Percentiles rank a stretch among this genome's conserved stretches.
Conservation (phyloP, 1,139 yeast species). For the Fermentozyma sake region DNA sequence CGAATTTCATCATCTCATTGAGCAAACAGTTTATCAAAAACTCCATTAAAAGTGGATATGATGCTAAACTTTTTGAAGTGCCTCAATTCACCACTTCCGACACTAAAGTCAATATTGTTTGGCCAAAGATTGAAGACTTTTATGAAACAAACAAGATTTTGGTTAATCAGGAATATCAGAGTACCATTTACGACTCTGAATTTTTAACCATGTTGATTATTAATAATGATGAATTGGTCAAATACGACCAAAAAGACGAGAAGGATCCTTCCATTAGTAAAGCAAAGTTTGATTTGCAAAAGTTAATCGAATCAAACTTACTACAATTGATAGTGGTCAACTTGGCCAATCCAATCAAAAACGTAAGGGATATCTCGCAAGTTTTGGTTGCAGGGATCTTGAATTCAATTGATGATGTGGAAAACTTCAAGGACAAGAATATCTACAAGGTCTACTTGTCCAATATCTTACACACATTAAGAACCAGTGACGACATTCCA, state of each 20-base stretch:
- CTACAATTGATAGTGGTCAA: slow-evolving; percentile 55
- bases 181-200: slow-evolving; percentile 53
- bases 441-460: slow-evolving; percentile 56
- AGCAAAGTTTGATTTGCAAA: slow-evolving; percentile 45
- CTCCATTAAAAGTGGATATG: slow-evolving; percentile 28
- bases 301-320: slow-evolving; percentile 54
- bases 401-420: slow-evolving; percentile 25
- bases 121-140: slow-evolving; percentile 12
- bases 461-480: slow-evolving; percentile 52
- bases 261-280: slow-evolving; percentile 6
- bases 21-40: slow-evolving; percentile 49
- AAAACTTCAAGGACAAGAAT: slow-evolving; percentile 54
- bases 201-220: slow-evolving; percentile 53
- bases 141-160: slow-evolving; percentile 11
- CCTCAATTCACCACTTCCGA: slow-evolving; percentile 4
- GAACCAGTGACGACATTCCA: slow-evolving; percentile 9
- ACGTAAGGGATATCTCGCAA: slow-evolving; percentile 21
- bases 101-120: slow-evolving; percentile 1
- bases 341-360: slow-evolving; percentile 21
- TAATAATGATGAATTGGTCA: slow-evolving; percentile 59
- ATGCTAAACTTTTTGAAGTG: slow-evolving; percentile 1
- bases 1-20: slow-evolving; percentile 50
- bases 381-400: slow-evolving; percentile 42
- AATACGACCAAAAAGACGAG: slow-evolving; percentile 18
- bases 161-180: slow-evolving; percentile 14